A percentile compares a stretch with the other conserved stretches of the same genome.
Evolutionary conservation across 1,284 basidiomycete species (phyloP).

Genomic region (Apiotrichum montevideense): DNA sequence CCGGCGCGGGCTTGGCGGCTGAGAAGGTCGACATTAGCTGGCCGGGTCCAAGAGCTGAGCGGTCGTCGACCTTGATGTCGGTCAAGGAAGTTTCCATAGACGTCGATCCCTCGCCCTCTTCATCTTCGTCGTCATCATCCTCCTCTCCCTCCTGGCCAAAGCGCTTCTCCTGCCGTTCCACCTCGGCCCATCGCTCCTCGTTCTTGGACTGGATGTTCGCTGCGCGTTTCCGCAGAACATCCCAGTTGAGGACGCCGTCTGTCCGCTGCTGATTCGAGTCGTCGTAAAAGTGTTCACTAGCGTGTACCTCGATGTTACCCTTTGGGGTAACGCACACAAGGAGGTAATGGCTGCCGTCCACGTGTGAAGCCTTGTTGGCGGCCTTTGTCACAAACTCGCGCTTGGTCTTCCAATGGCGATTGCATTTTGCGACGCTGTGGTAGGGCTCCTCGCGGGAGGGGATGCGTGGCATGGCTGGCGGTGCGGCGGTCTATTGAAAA

Average conservation of each 20-base stretch:
- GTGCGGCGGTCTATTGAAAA: neutral
- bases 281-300: constrained; percentile 44
- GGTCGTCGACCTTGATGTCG: constrained; percentile 25
- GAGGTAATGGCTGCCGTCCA: constrained; percentile 54
- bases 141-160: constrained; percentile 31
- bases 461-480: constrained; percentile 49
- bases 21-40: constrained; percentile 26
- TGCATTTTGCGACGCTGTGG: constrained; percentile 50
- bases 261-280: constrained; percentile 28
- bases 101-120: constrained; percentile 16
- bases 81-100: constrained; percentile 3
- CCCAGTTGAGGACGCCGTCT: constrained; percentile 33
- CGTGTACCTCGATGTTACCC: constrained; percentile 53
- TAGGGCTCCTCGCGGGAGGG: constrained; percentile 53
- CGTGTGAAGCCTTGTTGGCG: constrained; percentile 49
- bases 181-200: constrained; percentile 22
- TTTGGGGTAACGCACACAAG: constrained; percentile 52
- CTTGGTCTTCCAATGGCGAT: constrained; percentile 53
- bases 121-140: constrained; percentile 27
- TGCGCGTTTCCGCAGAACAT: constrained; percentile 14
- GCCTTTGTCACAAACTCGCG: constrained; percentile 52
- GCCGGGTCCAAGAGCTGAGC: constrained; percentile 1
- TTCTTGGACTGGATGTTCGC: constrained; percentile 13
- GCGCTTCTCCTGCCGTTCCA: constrained; percentile 35
- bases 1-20: constrained; percentile 20